Evolutionary conservation across 306 rosid genomes (phyloP), one percentile per base, ranked within the genome.

Genomic region (Casuarina equisetifolia): DNA sequence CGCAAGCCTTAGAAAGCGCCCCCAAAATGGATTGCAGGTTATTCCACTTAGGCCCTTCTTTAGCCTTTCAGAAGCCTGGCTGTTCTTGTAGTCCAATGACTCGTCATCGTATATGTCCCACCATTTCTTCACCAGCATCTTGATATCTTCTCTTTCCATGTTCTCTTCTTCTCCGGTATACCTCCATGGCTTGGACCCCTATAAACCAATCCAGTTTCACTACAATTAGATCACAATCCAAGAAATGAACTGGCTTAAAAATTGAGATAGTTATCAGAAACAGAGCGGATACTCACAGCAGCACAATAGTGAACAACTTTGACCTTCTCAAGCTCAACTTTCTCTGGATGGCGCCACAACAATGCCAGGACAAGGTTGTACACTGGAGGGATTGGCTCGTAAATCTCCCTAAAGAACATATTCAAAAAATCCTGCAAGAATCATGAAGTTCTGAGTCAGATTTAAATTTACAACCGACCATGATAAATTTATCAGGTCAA

Each of bases 111-210:
- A 88, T 0, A 92, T 79, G 0, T 94, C 97, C 94, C 94, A 71
- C 98, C 97, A 94, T 51, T 88, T 92, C 76, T 84, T 70, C 55
- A 94, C 93, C 5, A 94, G 38, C 82, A 85, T 84, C 80, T 94
- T 89, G 0, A 94, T 88, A 36, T 94, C 98, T 77, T 90, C 90
- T 63, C 96, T 86, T 0, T 92, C 86, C 98, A 94, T 94, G 82
- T 90, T 94, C 75, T 85, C 78, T 46, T 89, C 98, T 55, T 88
- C 70, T 7, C 98, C 96, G 0, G 94, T 94, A 74, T 73, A 94
- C 84, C 93, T 94, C 96, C 98, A 94, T 0, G 98, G 98, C 83
- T 94, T 94, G 6, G 97, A 94, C 0, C 97, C 98, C 97, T 93
- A 49, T 15, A 44, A 62, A 20, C 0, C n/a, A 44, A 16, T n/a